These are phyloP conservation scores for Heracleum sosnowskyi DNA, from an alignment of 129 eudicot genomes.

Conservation along the genomic window DNA sequence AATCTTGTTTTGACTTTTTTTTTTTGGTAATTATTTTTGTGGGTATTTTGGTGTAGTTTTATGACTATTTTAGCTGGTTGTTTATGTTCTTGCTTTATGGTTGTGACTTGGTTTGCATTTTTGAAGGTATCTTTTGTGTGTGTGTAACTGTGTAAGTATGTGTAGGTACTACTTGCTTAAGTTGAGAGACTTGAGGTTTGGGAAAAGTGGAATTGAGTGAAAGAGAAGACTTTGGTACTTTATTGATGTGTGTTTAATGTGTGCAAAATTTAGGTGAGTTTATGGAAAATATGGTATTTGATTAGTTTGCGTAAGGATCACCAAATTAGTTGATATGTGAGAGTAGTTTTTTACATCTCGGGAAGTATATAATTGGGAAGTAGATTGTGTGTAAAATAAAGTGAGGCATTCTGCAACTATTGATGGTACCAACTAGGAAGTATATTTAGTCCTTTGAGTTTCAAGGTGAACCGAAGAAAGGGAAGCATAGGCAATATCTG, in stretches of 20 bases:
- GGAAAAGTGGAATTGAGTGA: not conserved
- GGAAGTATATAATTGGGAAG: not conserved
- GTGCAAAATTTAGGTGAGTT: constrained; percentile 14
- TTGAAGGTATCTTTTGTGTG: constrained; percentile 1
- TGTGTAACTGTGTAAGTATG: not conserved
- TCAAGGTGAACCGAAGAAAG: not conserved
- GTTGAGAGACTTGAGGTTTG: constrained; percentile 3
- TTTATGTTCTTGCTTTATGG: constrained; percentile 12
- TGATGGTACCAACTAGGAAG: not conserved
- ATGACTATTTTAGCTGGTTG: constrained; percentile 2
- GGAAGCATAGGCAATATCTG: not conserved
- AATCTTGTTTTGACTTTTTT: not conserved
- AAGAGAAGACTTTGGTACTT: not conserved
- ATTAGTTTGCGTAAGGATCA: not conserved
- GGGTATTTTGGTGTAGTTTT: constrained; percentile 13
- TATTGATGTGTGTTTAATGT: not conserved
- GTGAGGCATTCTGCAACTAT: not conserved
- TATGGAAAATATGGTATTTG: not conserved
- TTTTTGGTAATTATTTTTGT: not conserved
- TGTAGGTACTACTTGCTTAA: not conserved
- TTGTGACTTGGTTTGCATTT: constrained; percentile 10
- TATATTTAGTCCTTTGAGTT: not conserved
- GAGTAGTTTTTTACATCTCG: not conserved
- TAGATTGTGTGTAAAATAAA: not conserved
- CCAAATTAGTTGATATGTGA: not conserved